These are phyloP conservation scores for Corchorus olitorius DNA, from an alignment of 345 rosid genomes.

Conservation along the genomic window DNA sequence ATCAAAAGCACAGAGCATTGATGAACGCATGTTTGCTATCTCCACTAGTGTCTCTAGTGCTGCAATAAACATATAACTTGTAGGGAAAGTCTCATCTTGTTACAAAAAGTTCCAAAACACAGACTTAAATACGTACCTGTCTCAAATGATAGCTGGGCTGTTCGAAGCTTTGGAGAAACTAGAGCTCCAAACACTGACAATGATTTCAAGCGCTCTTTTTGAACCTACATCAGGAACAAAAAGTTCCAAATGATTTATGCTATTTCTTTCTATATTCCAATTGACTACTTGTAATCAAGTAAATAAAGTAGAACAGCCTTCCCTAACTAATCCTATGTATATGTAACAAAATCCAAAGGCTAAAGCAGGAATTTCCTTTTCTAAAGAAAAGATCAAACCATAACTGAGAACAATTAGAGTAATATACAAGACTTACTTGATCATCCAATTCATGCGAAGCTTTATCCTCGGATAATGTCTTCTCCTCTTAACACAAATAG, in stretches of 20 bases:
- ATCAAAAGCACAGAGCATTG: constrained; percentile 55
- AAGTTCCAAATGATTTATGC: constrained; percentile 4
- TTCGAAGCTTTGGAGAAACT: constrained; percentile 86
- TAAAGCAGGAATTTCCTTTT: background rate
- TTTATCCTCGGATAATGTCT: constrained; percentile 24
- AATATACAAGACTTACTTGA: constrained; percentile 37
- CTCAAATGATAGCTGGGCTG: constrained; percentile 84
- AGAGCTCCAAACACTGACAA: constrained; percentile 77
- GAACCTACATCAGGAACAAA: constrained; percentile 44
- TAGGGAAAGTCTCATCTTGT: background rate
- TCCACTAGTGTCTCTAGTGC: constrained; percentile 81
- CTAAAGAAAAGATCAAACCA: background rate
- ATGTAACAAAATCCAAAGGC: constrained; percentile 4
- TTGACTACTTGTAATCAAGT: background rate
- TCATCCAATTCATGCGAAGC: constrained; percentile 38
- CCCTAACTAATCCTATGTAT: background rate
- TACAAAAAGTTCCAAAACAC: constrained; percentile 7
- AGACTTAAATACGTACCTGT: constrained; percentile 51
- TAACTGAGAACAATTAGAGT: background rate
- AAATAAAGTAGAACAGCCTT: background rate
- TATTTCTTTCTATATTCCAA: background rate
- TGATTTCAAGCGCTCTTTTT: constrained; percentile 66
- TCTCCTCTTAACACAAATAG: constrained; percentile 36
- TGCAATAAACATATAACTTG: constrained; percentile 27
- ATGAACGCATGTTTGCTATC: constrained; percentile 70